Base-by-base conservation (phyloP, 495 filamentous ascomycete genomes). In the Letharia columbiana region DNA sequence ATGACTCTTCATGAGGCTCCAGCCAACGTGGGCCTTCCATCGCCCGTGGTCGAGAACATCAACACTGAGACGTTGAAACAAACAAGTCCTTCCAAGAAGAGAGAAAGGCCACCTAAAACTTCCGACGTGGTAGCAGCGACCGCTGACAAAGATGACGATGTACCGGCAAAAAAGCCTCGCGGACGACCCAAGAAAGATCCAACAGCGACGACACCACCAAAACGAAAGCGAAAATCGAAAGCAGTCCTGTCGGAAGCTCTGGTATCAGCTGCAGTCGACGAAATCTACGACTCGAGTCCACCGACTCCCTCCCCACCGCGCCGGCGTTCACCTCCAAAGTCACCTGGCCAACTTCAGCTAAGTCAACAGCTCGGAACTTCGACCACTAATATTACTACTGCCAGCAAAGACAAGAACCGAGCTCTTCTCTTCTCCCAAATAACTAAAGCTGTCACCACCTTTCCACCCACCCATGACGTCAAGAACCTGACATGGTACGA, bases 401-500 rank as follows among this genome's bases (percentile, higher is more conserved):
- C 58, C 52, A 66, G 44, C 37, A 65, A 67, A 23, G 63, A 52
- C 28, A 56, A 44, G 28, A 47, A 44, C 42, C 52, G 49, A 61
- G 45, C 31, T 35, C 37, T 72, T 64, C 3, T 70, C 61, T 60
- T 73, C 68, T 54, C 69, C 62, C 12, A 66, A 67, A 91, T 96
- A 63, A 90, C 87, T 4, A 77, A 79, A 49, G 86, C 88, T 10
- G 79, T 96, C 50, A 83, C 72, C 10, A 75, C 73, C 11, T 77
- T 76, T 67, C 81, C 78, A 40, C 82, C 71, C 65, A 83, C 79
- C 20, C 82, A 73, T 52, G 77, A 82, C 71, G 79, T 75, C 8
- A 64, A 66, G 37, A 74, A 77, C 42, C 86, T 84, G 15, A 90
- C 81, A 10, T 97, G 90, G 88, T 80, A 95, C 63, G 88, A 96